A percentile compares a stretch with the other conserved stretches of the same genome.
Evolutionary conservation across 257 asterid species (phyloP).

Genomic region (Mitragyna speciosa): DNA sequence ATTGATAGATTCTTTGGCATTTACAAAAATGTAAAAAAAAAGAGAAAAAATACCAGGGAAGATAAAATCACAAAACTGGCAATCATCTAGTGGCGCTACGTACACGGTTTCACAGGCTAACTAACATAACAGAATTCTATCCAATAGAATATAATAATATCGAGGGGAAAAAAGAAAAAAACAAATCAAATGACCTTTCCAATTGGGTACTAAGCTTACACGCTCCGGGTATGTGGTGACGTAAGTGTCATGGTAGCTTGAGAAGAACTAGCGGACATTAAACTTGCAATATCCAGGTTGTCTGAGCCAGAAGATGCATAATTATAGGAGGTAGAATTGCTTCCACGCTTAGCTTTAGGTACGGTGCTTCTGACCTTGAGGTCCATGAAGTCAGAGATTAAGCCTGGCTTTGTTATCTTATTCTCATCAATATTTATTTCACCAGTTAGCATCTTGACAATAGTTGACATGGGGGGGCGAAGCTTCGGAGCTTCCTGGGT

Average conservation of each 20-base stretch:
- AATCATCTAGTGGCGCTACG: not conserved
- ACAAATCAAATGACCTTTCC: not conserved
- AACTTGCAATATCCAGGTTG: slow-evolving; percentile 35
- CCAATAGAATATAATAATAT: slow-evolving; percentile 6
- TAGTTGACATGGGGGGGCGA: slow-evolving; percentile 87
- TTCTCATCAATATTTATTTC: slow-evolving; percentile 41
- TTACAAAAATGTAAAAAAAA: not conserved
- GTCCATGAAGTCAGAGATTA: slow-evolving; percentile 90
- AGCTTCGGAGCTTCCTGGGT: slow-evolving; percentile 84
- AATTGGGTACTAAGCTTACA: not conserved
- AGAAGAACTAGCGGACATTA: slow-evolving; percentile 49
- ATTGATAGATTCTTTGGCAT: not conserved
- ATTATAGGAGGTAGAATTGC: slow-evolving; percentile 24
- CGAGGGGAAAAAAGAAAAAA: not conserved
- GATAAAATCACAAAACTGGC: not conserved
- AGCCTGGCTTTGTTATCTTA: slow-evolving; percentile 75
- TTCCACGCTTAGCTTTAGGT: slow-evolving; percentile 40
- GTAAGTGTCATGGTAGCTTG: slow-evolving; percentile 54
- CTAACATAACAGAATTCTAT: not conserved
- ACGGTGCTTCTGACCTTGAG: slow-evolving; percentile 49
- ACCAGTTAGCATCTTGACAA: slow-evolving; percentile 72
- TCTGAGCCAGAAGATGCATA: slow-evolving; percentile 58
- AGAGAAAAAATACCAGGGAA: not conserved
- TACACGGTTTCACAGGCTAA: not conserved
- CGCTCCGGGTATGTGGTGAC: slow-evolving; percentile 24